A percentile compares a stretch with the other conserved stretches of the same genome.
Conservation (phyloP, 1,284 basidiomycete species). For the Pterulicium gracile region DNA sequence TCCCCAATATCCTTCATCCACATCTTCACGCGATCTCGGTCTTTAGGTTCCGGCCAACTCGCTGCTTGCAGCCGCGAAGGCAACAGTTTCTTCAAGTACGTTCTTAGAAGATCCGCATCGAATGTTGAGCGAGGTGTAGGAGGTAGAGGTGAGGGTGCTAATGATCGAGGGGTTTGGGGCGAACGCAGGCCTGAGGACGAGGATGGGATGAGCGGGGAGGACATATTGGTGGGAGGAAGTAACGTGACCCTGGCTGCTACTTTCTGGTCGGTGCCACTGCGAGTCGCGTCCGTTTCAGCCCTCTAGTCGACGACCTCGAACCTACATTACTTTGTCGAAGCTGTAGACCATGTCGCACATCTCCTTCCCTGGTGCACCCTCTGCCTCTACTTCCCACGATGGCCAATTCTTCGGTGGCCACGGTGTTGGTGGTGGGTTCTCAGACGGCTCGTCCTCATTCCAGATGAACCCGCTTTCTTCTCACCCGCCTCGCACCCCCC, state of each 20-base stretch:
- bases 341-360: conserved; percentile 27
- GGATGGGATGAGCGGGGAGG: conserved; percentile 22
- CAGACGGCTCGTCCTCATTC: conserved; percentile 40
- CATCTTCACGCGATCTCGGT: conserved; percentile 54
- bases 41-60: conserved; percentile 56
- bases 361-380: conserved; percentile 22
- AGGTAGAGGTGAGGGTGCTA: conserved; percentile 31
- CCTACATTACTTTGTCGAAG: background rate
- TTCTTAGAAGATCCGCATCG: conserved; percentile 58
- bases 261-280: no score
- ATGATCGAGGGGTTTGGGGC: conserved; percentile 1
- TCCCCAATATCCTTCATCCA: conserved; percentile 79
- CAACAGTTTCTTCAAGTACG: conserved; percentile 72
- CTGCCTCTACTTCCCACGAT: conserved; percentile 25
- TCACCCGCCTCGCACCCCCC: conserved; percentile 67
- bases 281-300: no score
- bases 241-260: background rate
- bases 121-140: conserved; percentile 52
- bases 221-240: background rate
- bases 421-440: conserved; percentile 13
- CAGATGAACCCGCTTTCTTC: conserved; percentile 71
- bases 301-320: background rate
- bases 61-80: conserved; percentile 51
- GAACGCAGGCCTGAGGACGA: conserved; percentile 36
- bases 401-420: conserved; percentile 25